Percentiles rank a stretch among this genome's conserved stretches.
Conservation (phyloP, 208 protist genomes). For the Pavlovales sp. region DNA sequence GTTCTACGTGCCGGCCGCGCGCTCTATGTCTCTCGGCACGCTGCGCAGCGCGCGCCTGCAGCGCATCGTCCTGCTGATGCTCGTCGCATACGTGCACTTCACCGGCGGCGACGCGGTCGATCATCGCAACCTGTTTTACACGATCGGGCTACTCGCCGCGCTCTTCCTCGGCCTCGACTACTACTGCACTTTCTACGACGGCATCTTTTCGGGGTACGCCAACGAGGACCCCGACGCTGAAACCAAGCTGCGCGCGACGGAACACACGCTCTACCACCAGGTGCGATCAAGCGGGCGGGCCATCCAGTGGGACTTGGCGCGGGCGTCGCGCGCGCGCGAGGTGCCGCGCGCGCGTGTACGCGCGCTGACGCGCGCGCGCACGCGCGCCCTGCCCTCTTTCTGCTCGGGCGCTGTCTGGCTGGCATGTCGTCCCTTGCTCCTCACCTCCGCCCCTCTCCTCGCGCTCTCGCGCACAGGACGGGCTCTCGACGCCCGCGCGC, state of each 20-base stretch:
- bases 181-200: neutral
- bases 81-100: neutral
- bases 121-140: neutral
- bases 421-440: no score
- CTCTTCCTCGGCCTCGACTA: neutral
- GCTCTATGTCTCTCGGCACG: neutral
- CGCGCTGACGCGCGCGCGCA: no score
- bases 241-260: no score
- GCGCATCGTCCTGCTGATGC: neutral
- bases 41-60: neutral
- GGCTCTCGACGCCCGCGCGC: neutral
- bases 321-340: no score
- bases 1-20: neutral
- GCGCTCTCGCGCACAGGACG: no score
- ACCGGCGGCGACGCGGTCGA: neutral
- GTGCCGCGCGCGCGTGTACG: no score
- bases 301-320: no score
- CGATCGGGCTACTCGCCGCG: neutral
- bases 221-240: no score
- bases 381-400: no score
- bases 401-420: no score
- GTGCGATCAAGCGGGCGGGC: no score
- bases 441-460: no score
- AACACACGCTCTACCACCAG: neutral
- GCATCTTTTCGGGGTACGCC: neutral